phyloP scores from a whole-genome alignment of 192 early-diverging fungal species.

The Gamsiella multidivaricata region DNA sequence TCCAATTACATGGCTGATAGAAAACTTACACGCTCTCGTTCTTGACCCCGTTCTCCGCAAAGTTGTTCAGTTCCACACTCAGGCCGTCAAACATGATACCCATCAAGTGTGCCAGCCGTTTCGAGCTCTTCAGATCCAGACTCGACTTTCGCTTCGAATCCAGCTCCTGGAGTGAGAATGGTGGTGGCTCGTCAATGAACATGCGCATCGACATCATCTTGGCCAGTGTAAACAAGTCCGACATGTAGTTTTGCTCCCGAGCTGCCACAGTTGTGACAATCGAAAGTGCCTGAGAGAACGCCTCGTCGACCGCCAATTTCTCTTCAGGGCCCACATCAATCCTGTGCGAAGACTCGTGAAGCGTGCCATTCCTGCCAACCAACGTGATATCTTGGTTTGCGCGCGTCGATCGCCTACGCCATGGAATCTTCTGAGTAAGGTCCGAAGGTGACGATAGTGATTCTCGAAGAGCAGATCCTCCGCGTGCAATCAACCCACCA shows the following conservation, averaged over 20 bases:
- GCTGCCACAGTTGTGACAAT: slow-evolving; percentile 75
- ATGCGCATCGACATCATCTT: slow-evolving; percentile 59
- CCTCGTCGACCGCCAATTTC: slow-evolving; percentile 58
- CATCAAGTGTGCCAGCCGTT: slow-evolving; percentile 71
- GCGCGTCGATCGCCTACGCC: slow-evolving; percentile 40
- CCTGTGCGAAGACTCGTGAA: slow-evolving; percentile 34
- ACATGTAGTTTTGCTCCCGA: slow-evolving; percentile 92
- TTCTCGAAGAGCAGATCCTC: slow-evolving; percentile 43
- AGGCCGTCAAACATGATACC: slow-evolving; percentile 83
- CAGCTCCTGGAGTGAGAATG: slow-evolving; percentile 53
- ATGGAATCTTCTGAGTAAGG: slow-evolving; percentile 36
- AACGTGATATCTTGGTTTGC: slow-evolving; percentile 35
- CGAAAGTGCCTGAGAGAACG: slow-evolving; percentile 69
- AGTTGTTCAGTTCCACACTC: slow-evolving; percentile 72
- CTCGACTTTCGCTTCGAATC: slow-evolving; percentile 63
- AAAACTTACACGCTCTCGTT: slow-evolving; percentile 73
- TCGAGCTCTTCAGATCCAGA: slow-evolving; percentile 76
- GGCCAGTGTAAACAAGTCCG: slow-evolving; percentile 83
- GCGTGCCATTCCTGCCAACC: slow-evolving; percentile 21
- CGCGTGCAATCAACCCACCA: slow-evolving; percentile 39
- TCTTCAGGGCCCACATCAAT: slow-evolving; percentile 58
- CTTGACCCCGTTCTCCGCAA: slow-evolving; percentile 82
- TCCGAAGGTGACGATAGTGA: slow-evolving; percentile 49
- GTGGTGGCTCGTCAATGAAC: slow-evolving; percentile 57
- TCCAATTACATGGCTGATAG: too few relatives aligned